Percentiles rank a stretch among this genome's conserved stretches.
Conservation (phyloP, 2,329 filamentous ascomycete genomes). For the Aureobasidium sp. region DNA sequence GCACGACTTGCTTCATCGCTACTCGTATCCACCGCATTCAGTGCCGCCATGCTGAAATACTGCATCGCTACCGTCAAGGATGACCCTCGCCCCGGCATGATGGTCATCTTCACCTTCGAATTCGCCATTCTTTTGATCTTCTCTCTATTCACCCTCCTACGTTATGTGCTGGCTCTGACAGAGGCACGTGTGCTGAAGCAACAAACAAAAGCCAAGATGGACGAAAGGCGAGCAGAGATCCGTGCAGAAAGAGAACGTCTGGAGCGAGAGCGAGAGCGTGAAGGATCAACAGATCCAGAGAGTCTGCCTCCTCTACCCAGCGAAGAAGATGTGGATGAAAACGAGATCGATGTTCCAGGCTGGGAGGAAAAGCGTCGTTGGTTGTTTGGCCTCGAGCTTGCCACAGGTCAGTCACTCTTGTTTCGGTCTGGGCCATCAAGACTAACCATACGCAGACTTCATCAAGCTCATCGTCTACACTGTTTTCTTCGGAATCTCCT, state of each 20-base stretch:
- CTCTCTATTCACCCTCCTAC: slow-evolving; percentile 67
- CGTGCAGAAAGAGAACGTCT: slow-evolving; percentile 39
- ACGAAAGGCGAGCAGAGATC: slow-evolving; percentile 61
- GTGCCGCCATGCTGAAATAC: slow-evolving; percentile 72
- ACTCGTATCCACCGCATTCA: slow-evolving; percentile 68
- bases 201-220: slow-evolving; percentile 63
- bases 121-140: slow-evolving; percentile 80
- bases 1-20: slow-evolving; percentile 71
- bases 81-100: slow-evolving; percentile 91
- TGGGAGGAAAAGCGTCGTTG: slow-evolving; percentile 96
- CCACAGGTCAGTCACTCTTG: slow-evolving; percentile 45
- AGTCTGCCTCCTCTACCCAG: slow-evolving; percentile 41
- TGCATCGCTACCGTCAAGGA: slow-evolving; percentile 74
- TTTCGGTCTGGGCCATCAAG: not conserved
- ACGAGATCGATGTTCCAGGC: slow-evolving; percentile 88
- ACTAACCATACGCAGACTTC: slow-evolving; percentile 54
- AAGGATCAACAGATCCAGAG: slow-evolving; percentile 29
- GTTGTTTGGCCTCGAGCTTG: slow-evolving; percentile 77
- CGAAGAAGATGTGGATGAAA: slow-evolving; percentile 76
- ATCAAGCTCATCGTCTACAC: slow-evolving; percentile 84
- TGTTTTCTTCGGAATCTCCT: slow-evolving; percentile 85
- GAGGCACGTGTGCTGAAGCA: slow-evolving; percentile 67
- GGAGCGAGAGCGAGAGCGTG: slow-evolving; percentile 30
- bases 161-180: slow-evolving; percentile 69
- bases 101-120: slow-evolving; percentile 99